Conservation (phyloP, 345 rosid species). For the Lenwebbia sp. region DNA sequence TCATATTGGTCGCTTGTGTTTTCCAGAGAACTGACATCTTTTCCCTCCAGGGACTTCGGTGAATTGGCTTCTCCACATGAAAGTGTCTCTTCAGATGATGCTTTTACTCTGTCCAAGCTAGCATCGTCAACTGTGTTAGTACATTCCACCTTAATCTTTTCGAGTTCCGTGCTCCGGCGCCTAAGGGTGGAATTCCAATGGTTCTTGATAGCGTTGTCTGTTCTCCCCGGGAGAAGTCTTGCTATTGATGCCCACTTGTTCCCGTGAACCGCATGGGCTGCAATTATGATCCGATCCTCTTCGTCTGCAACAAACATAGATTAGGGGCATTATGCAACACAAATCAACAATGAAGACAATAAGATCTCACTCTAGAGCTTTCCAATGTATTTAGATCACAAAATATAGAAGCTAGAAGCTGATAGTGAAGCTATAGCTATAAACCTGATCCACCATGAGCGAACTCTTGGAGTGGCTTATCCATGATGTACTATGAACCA, state of each 20-base stretch:
- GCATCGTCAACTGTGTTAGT: conserved; percentile 9
- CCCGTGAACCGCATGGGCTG: conserved; percentile 64
- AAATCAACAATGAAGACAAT: background rate
- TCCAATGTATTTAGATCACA: background rate
- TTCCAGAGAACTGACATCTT: conserved; percentile 40
- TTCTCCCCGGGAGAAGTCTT: conserved; percentile 69
- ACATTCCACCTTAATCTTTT: conserved; percentile 16
- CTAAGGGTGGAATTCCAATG: conserved; percentile 85
- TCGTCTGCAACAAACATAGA: conserved; percentile 30
- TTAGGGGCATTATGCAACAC: background rate
- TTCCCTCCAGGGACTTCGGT: conserved; percentile 34
- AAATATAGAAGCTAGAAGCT: background rate
- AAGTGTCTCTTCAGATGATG: conserved; percentile 68
- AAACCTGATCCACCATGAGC: background rate
- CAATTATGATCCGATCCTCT: conserved; percentile 58
- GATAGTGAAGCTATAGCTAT: background rate
- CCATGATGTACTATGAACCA: background rate
- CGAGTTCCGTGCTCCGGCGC: conserved; percentile 35
- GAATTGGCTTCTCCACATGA: conserved; percentile 62
- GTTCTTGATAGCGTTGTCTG: conserved; percentile 84
- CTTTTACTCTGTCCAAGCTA: conserved; percentile 34
- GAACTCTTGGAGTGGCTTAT: background rate
- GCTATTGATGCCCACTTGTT: conserved; percentile 89
- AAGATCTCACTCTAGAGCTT: background rate
- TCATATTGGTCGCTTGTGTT: conserved; percentile 24